These are phyloP conservation scores for Colletotrichum chrysophilum DNA, from an alignment of 2,329 filamentous ascomycete species.

Conservation along the genomic window DNA sequence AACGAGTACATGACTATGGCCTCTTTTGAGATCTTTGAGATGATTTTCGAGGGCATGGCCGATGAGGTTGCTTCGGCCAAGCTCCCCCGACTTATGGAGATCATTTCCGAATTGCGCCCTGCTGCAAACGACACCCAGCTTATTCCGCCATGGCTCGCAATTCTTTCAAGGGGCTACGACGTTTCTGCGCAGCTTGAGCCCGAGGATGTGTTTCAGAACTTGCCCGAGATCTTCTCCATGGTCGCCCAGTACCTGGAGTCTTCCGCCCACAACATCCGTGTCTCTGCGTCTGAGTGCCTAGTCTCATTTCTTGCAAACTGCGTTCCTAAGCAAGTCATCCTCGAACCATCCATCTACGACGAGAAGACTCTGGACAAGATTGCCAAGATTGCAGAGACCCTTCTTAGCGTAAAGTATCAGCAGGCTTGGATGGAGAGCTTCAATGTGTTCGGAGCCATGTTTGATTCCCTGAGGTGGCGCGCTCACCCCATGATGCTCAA, in stretches of 20 bases:
- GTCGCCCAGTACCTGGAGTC: slow-evolving; percentile 84
- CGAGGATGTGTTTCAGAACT: slow-evolving; percentile 88
- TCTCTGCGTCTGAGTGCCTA: slow-evolving; percentile 93
- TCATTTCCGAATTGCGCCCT: slow-evolving; percentile 89
- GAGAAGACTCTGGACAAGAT: slow-evolving; percentile 88
- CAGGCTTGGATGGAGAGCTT: slow-evolving; percentile 95
- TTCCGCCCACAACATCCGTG: slow-evolving; percentile 88
- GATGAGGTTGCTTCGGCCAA: slow-evolving; percentile 89
- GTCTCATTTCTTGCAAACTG: slow-evolving; percentile 93
- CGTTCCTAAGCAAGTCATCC: slow-evolving; percentile 79
- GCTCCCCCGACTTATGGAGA: slow-evolving; percentile 85
- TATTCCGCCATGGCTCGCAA: slow-evolving; percentile 94
- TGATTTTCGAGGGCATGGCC: slow-evolving; percentile 93
- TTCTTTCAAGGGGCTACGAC: slow-evolving; percentile 92
- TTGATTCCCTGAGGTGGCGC: slow-evolving; percentile 85
- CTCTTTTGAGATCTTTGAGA: slow-evolving; percentile 95
- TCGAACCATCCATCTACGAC: slow-evolving; percentile 90
- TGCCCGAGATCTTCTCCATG: slow-evolving; percentile 84
- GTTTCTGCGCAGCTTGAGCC: slow-evolving; percentile 88
- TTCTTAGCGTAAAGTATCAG: slow-evolving; percentile 91
- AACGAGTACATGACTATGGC: slow-evolving; percentile 98
- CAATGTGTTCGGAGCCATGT: slow-evolving; percentile 84
- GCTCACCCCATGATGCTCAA: slow-evolving; percentile 79
- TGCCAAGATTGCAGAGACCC: slow-evolving; percentile 71
- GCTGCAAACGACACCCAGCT: slow-evolving; percentile 93